Percentiles rank a stretch among this genome's conserved stretches.
Conservation (phyloP, 352 stramenopile species). For the Phytophthora cactorum region DNA sequence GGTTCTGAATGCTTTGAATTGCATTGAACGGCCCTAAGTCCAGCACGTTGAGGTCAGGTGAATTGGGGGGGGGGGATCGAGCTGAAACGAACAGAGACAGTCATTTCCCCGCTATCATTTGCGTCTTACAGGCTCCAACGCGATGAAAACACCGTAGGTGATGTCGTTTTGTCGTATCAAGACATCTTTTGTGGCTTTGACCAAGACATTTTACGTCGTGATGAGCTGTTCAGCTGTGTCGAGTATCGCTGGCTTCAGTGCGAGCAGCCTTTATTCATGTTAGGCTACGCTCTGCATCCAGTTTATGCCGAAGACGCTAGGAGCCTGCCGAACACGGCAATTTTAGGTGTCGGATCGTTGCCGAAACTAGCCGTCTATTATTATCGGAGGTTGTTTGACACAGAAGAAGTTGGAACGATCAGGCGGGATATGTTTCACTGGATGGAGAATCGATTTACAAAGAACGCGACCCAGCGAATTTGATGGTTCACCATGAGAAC, state of each 20-base stretch:
- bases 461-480: neutral
- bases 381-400: slow-evolving; percentile 3
- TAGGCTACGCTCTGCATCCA: neutral
- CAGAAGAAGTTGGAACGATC: neutral
- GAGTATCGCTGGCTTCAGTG: neutral
- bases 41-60: too few species aligned
- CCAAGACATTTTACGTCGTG: neutral
- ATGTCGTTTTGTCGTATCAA: neutral
- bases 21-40: too few species aligned
- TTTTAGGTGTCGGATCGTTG: neutral
- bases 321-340: neutral
- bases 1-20: too few species aligned
- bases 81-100: neutral
- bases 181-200: neutral
- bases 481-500: neutral
- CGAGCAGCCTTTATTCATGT: neutral
- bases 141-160: neutral
- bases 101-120: neutral
- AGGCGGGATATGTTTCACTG: neutral
- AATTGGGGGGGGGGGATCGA: too few species aligned
- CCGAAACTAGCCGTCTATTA: neutral
- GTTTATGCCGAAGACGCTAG: neutral
- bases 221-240: neutral
- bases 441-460: neutral
- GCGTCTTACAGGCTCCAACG: neutral